phyloP scores from a whole-genome alignment of 1,139 yeast species.

The Diutina catenulata region DNA sequence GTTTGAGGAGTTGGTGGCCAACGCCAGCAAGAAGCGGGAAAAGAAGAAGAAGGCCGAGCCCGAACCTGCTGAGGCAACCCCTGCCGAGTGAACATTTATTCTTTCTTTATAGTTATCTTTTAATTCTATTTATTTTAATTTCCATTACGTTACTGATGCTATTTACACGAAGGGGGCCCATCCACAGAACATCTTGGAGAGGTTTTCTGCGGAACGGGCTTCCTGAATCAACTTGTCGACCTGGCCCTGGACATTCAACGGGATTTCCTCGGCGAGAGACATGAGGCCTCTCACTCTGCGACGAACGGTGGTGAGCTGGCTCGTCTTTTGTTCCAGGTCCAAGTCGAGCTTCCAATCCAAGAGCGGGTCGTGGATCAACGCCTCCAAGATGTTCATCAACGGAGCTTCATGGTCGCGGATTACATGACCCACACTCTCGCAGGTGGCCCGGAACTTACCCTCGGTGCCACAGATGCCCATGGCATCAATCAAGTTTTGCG shows the following conservation, averaged over 20 bases:
- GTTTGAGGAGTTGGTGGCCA: constrained; percentile 86
- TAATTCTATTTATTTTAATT: too few species aligned
- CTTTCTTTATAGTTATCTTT: too few species aligned
- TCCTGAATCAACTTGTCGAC: constrained; percentile 82
- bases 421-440: constrained; percentile 72
- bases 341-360: constrained; percentile 50
- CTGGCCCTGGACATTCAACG: constrained; percentile 86
- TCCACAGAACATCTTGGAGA: constrained; percentile 86
- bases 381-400: constrained; percentile 82
- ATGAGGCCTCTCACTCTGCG: constrained; percentile 74
- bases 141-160: too few species aligned
- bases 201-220: constrained; percentile 60
- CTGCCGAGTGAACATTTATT: too few species aligned
- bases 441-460: constrained; percentile 74
- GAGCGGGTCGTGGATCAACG: constrained; percentile 86
- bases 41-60: constrained; percentile 5
- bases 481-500: constrained; percentile 83
- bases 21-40: constrained; percentile 58
- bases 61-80: too few species aligned
- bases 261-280: constrained; percentile 69
- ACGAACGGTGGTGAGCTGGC: constrained; percentile 64
- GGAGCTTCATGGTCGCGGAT: constrained; percentile 78
- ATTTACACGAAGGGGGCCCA: constrained; percentile 68
- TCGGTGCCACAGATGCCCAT: constrained; percentile 87
- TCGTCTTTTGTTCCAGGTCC: constrained; percentile 35